These are phyloP conservation scores for Hibiscus mutabilis DNA, from an alignment of 345 rosid species.

Conservation along the genomic window DNA sequence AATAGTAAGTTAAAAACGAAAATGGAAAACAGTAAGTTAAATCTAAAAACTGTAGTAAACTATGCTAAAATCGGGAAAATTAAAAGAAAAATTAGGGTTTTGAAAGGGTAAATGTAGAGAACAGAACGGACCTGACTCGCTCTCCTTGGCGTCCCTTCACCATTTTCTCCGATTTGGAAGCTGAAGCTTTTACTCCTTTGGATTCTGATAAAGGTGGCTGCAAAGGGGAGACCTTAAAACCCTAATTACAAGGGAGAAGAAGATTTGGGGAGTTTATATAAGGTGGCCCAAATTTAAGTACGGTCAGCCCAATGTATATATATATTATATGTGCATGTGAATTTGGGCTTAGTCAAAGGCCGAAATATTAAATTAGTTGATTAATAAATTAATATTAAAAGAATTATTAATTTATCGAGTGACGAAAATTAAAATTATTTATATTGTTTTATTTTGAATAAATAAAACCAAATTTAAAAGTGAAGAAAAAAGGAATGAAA, in stretches of 20 bases:
- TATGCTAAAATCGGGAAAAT: background rate
- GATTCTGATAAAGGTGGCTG: background rate
- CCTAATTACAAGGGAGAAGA: background rate
- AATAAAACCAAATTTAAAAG: too few species aligned
- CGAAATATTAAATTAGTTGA: too few species aligned
- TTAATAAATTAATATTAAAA: too few species aligned
- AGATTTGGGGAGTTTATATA: background rate
- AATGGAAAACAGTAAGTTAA: background rate
- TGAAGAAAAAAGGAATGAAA: too few species aligned
- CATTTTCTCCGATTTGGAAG: constrained; percentile 34
- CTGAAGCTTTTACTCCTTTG: background rate
- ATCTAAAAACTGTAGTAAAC: background rate
- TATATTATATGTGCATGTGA: too few species aligned
- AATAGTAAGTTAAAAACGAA: background rate
- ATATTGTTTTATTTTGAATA: too few species aligned
- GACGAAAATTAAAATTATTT: too few species aligned
- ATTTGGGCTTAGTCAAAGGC: too few species aligned
- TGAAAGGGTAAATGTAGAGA: background rate
- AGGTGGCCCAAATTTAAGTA: background rate
- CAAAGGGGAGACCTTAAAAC: background rate
- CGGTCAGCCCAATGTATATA: background rate
- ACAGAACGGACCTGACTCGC: constrained; percentile 54
- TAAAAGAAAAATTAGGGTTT: too few species aligned
- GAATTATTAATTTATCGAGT: too few species aligned
- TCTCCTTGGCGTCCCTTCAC: constrained; percentile 97